These are phyloP conservation scores for Saccharomycopsis microspora DNA, from an alignment of 805 yeast species.

Conservation along the genomic window DNA sequence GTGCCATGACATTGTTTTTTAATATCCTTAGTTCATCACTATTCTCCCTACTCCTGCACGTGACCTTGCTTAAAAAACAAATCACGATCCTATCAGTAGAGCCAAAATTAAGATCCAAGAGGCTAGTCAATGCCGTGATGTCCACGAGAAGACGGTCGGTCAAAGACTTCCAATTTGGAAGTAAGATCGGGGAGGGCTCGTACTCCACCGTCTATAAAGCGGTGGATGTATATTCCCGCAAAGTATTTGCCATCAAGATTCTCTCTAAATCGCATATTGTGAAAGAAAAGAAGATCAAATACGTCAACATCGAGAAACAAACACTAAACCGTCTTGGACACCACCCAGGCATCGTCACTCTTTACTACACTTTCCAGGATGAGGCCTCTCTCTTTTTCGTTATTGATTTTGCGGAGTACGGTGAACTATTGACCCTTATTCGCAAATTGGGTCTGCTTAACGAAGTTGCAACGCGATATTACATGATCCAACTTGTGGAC, in stretches of 20 bases:
- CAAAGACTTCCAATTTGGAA: slow-evolving; percentile 71
- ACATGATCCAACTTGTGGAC: slow-evolving; percentile 80
- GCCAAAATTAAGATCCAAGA: too few relatives aligned
- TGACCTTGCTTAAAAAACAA: too few relatives aligned
- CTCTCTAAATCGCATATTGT: slow-evolving; percentile 88
- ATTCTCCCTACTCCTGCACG: too few relatives aligned
- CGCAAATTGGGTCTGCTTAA: slow-evolving; percentile 68
- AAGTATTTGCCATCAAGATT: slow-evolving; percentile 83
- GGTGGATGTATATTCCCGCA: slow-evolving; percentile 55
- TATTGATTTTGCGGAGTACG: slow-evolving; percentile 87
- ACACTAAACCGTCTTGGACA: slow-evolving; percentile 79
- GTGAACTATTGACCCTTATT: slow-evolving; percentile 78
- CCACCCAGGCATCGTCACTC: slow-evolving; percentile 89
- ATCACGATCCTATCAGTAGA: too few relatives aligned
- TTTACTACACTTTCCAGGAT: slow-evolving; percentile 93
- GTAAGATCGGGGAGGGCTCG: slow-evolving; percentile 88
- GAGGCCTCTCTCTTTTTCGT: slow-evolving; percentile 81
- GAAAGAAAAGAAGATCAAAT: slow-evolving; percentile 87
- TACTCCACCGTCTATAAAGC: slow-evolving; percentile 91
- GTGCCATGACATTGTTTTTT: too few relatives aligned
- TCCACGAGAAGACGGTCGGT: slow-evolving; percentile 37
- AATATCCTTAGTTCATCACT: too few relatives aligned
- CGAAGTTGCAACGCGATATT: slow-evolving; percentile 67
- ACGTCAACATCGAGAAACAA: slow-evolving; percentile 89
- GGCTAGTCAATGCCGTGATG: too few relatives aligned